These are phyloP conservation scores for Leccinum pellstonianum DNA, from an alignment of 768 basidiomycete species.

Conservation along the genomic window DNA sequence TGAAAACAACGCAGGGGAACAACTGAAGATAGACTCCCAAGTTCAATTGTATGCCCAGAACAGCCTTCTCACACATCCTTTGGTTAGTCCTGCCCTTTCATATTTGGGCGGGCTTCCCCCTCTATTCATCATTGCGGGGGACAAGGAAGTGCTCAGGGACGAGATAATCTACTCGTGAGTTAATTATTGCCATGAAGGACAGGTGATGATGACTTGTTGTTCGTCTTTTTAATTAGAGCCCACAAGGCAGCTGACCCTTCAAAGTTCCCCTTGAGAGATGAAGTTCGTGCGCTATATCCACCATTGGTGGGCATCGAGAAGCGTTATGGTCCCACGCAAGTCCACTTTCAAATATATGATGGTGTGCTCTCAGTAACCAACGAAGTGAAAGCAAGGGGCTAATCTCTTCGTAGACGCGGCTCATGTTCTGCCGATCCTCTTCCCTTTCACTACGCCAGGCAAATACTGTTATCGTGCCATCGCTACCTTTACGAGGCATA, in stretches of 20 bases:
- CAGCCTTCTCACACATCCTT: conserved; percentile 70
- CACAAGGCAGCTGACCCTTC: conserved; percentile 90
- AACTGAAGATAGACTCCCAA: conserved; percentile 58
- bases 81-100: conserved; percentile 75
- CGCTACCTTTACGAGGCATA: conserved; percentile 65
- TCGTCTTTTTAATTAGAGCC: conserved; percentile 49
- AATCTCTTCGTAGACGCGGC: conserved; percentile 51
- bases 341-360: conserved; percentile 93
- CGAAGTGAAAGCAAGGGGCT: conserved; percentile 16
- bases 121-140: conserved; percentile 77
- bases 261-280: conserved; percentile 52
- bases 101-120: conserved; percentile 93
- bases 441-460: conserved; percentile 72
- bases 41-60: conserved; percentile 88
- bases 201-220: background rate
- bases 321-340: conserved; percentile 61
- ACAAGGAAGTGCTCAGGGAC: conserved; percentile 89
- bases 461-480: conserved; percentile 81
- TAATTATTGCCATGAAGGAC: background rate
- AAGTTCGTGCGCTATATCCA: conserved; percentile 53
- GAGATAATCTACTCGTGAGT: conserved; percentile 85
- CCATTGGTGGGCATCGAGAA: conserved; percentile 52
- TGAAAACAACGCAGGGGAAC: conserved; percentile 48
- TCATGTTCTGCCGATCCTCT: conserved; percentile 71
- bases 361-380: conserved; percentile 40